Conservation (phyloP, 192 early-diverging fungal species). For the Funneliformis mosseae region DNA sequence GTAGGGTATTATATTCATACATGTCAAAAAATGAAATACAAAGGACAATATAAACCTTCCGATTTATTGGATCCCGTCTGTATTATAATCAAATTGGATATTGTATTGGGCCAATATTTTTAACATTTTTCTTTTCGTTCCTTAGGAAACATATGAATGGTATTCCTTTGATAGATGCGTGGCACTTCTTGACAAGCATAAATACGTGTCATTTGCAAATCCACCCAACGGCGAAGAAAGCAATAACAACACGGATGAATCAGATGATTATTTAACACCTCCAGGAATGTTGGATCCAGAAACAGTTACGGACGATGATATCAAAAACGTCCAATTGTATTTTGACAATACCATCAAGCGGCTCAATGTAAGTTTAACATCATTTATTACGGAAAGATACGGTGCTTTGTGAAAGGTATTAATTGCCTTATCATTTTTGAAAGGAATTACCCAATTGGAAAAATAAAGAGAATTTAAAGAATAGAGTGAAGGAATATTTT, state of each 20-base stretch:
- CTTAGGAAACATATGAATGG: constrained; percentile 53
- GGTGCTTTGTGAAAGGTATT: not conserved
- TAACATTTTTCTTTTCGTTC: constrained; percentile 28
- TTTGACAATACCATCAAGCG: not conserved
- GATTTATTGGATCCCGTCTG: constrained; percentile 75
- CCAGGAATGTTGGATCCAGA: constrained; percentile 35
- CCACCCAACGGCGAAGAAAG: constrained; percentile 23
- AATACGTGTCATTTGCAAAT: constrained; percentile 52
- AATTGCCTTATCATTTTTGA: not conserved
- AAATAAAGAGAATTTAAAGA: not conserved
- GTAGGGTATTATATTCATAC: constrained; percentile 89
- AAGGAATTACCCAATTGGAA: not conserved
- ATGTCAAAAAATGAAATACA: constrained; percentile 95
- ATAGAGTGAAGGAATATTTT: constrained; percentile 4
- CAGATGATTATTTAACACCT: not conserved
- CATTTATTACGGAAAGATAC: not conserved
- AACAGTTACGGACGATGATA: not conserved
- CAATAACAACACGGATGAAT: constrained; percentile 33
- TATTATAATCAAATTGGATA: constrained; percentile 18
- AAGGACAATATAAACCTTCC: constrained; percentile 84
- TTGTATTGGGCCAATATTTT: constrained; percentile 25
- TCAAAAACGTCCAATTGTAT: not conserved
- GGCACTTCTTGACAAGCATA: constrained; percentile 52
- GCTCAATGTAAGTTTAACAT: not conserved
- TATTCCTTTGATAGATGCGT: constrained; percentile 52